Evolutionary conservation across 108 stramenopile genomes (phyloP), one percentile per base, ranked within the genome.

Genomic region (Discostella stelligeroides): DNA sequence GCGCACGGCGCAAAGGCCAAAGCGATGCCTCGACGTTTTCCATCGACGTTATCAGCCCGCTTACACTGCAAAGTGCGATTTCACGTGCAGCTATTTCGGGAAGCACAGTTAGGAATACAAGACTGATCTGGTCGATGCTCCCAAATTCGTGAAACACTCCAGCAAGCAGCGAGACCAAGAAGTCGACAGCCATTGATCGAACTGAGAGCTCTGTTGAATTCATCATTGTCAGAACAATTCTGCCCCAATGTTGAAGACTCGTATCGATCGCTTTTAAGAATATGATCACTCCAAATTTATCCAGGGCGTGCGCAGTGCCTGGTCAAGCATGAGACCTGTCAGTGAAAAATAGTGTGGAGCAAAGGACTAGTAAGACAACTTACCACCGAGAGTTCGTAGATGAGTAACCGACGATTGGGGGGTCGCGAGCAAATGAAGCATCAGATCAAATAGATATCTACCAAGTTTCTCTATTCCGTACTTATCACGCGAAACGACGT

Each of bases 181-280:
- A 90, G 49, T 95, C 94, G 38, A 92, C 91, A 24, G 91, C 82
- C 73, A 95, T 95, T 11, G 94, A 92, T 34, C 94, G 81, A 7
- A 95, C 91, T 24, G 89, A 89, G n/a, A 95, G 80, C 20, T 91
- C 79, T 4, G 79, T 81, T 57, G 84, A 85, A 71, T 95, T 95
- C 91, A 95, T 89, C 68, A 95, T 48, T 15, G 88, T 84, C 0
- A 90, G 53, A 39, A 88, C 63, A 46, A 95, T 79, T 51, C 94
- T 60, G 29, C 82, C 78, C 91, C 91, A 92, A 76, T 95, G 88
- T 60, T 95, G 91, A 21, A 95, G 66, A 51, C 73, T 70, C 15
- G 63, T 60, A 0, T 86, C 91, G 24, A 80, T 74, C 29, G 66
- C 66, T 51, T 85, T 80, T 24, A 92, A 41, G 65, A 92, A 95